These are phyloP conservation scores for Aspergillus sp. DNA, from an alignment of 2,329 filamentous ascomycete species.

Conservation along the genomic window DNA sequence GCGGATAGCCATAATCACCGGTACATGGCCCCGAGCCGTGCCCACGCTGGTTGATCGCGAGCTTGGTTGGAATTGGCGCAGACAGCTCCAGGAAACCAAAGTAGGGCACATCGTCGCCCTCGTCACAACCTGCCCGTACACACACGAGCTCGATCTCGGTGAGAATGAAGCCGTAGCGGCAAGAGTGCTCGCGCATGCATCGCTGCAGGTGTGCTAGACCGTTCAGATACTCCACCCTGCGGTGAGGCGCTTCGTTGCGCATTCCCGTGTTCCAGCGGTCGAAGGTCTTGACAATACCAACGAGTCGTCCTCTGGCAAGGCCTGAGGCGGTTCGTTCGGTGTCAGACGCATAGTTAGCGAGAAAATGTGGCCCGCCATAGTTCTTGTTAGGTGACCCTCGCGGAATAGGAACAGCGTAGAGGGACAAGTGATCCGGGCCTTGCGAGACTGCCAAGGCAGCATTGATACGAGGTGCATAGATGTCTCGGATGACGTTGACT, in stretches of 20 bases:
- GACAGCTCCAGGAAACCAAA: slow-evolving; percentile 86
- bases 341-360: slow-evolving; percentile 57
- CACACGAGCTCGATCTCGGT: slow-evolving; percentile 94
- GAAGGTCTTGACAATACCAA: slow-evolving; percentile 87
- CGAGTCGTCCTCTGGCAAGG: slow-evolving; percentile 62
- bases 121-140: slow-evolving; percentile 72
- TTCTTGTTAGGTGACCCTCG: slow-evolving; percentile 40
- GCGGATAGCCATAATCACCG: slow-evolving; percentile 23
- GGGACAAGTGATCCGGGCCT: slow-evolving; percentile 59
- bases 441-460: slow-evolving; percentile 76
- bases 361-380: slow-evolving; percentile 52
- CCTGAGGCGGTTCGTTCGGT: slow-evolving; percentile 51
- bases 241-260: slow-evolving; percentile 80
- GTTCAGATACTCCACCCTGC: slow-evolving; percentile 84
- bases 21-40: background rate
- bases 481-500: slow-evolving; percentile 71
- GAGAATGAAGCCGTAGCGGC: slow-evolving; percentile 93
- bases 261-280: slow-evolving; percentile 95
- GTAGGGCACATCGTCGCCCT: slow-evolving; percentile 65
- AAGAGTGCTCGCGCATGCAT: slow-evolving; percentile 89
- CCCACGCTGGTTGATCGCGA: slow-evolving; percentile 29
- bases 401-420: slow-evolving; percentile 44
- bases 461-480: slow-evolving; percentile 86
- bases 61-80: slow-evolving; percentile 56
- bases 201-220: slow-evolving; percentile 84